A percentile compares a stretch with the other conserved stretches of the same genome.
Evolutionary conservation across 2,329 filamentous ascomycete species (phyloP).

Genomic region (Alternaria sp.): DNA sequence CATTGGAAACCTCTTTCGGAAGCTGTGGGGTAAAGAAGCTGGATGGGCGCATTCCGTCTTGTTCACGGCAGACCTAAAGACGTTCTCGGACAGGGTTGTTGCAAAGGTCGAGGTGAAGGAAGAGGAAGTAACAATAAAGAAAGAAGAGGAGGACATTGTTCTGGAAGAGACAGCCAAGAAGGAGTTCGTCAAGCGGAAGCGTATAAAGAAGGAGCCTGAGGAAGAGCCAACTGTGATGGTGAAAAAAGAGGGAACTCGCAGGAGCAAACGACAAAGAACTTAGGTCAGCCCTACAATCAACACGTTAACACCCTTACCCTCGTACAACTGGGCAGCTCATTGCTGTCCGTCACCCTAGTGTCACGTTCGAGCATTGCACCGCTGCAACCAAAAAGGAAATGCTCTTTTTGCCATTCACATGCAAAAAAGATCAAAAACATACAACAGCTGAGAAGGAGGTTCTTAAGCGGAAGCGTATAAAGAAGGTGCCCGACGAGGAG

Average conservation of each 20-base stretch:
- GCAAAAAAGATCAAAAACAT: too few species aligned
- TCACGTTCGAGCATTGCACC: background rate
- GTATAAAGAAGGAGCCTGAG: conserved; percentile 1
- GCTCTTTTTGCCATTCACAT: too few species aligned
- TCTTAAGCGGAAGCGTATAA: conserved; percentile 4
- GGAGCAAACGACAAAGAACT: conserved; percentile 6
- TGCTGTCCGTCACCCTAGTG: background rate
- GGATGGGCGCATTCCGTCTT: conserved; percentile 98
- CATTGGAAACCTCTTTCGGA: conserved; percentile 86
- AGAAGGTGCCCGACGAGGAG: background rate
- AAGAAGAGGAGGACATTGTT: conserved; percentile 30
- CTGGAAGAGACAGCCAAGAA: conserved; percentile 29
- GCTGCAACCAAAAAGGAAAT: too few species aligned
- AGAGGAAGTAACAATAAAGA: conserved; percentile 47
- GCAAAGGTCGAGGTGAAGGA: conserved; percentile 58
- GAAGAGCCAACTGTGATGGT: background rate
- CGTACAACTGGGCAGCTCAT: background rate
- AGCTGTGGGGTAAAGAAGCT: conserved; percentile 89
- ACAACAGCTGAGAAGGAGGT: conserved; percentile 36
- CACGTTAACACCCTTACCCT: background rate
- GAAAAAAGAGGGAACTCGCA: conserved; percentile 3
- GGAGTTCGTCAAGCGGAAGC: conserved; percentile 25
- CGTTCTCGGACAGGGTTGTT: conserved; percentile 74
- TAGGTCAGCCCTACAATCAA: background rate
- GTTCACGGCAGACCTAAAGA: conserved; percentile 88